Conservation (phyloP, 2,329 filamentous ascomycete genomes). For the Fusarium verticillioides region DNA sequence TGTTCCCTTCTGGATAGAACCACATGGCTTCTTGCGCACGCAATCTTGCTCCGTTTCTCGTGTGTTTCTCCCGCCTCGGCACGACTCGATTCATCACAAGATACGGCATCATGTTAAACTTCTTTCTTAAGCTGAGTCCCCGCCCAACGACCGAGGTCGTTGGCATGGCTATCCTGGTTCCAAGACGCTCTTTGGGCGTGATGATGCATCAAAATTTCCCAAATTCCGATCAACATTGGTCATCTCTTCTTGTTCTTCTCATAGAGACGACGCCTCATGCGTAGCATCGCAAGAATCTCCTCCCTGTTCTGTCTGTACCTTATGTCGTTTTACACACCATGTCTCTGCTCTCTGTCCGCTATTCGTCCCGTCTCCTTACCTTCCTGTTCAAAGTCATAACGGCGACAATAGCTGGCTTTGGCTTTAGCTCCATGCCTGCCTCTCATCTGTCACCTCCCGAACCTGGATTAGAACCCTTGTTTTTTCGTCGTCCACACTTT, state of each 20-base stretch:
- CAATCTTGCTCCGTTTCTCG: background rate
- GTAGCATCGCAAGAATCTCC: constrained; percentile 24
- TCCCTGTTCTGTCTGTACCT: constrained; percentile 20
- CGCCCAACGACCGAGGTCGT: background rate
- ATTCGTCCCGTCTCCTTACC: constrained; percentile 34
- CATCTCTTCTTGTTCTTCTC: background rate
- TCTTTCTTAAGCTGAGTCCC: constrained; percentile 26
- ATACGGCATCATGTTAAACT: constrained; percentile 11
- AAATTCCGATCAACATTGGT: background rate
- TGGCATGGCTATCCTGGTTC: constrained; percentile 4
- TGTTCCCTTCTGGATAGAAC: constrained; percentile 3
- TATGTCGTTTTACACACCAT: constrained; percentile 46
- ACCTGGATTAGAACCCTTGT: constrained; percentile 25
- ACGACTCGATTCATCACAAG: background rate
- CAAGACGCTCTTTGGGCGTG: background rate
- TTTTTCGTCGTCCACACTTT: constrained; percentile 37
- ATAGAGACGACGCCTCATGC: constrained; percentile 17
- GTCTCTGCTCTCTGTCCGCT: constrained; percentile 36
- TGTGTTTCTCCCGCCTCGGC: constrained; percentile 1
- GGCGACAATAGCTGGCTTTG: constrained; percentile 3
- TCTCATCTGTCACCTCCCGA: constrained; percentile 30
- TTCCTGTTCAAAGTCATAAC: constrained; percentile 9
- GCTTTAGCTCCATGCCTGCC: background rate
- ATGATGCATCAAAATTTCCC: background rate
- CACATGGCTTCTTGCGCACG: constrained; percentile 1